Evolutionary conservation across 2,329 filamentous ascomycete species (phyloP), one percentile per base, ranked within the genome.

Genomic region (Pyricularia sp.): DNA sequence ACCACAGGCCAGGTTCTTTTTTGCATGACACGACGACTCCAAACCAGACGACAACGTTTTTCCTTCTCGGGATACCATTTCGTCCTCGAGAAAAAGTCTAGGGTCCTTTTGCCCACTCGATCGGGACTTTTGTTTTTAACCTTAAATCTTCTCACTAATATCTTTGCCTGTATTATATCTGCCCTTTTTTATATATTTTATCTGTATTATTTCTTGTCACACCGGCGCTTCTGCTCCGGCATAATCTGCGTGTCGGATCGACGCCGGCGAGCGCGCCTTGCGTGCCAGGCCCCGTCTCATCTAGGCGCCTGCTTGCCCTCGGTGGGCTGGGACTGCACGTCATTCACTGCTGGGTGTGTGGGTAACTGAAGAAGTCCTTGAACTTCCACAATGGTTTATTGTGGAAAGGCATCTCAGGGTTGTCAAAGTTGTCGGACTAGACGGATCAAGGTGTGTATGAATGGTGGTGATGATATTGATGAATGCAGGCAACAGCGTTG

Each of bases 341-440:
- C 23, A 61, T 26, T 25, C n/a, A 3, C 4, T 12, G 9, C 58
- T 25, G 58, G n/a, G 23, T 26, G 58, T 25, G 58, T 26, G 58
- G 23, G n/a, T 61, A 26, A 25, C 26, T 6, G n/a, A 26, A 11
- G 25, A 61, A 3, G 3, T 23, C 58, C 42, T n/a, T 25, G 23
- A 61, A 61, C n/a, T 61, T 26, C 23, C 66, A 68, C 66, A n/a
- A 86, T 86, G 84, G 84, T 86, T 64, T 86, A 85, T 76, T 86
- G 84, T 72, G 84, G 84, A 64, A 86, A 86, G 75, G 84, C 84
- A 72, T 86, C 84, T 7, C 80, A 84, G 73, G 84, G 83, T 73
- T 86, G 84, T 75, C 79, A 85, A 72, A 83, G 80, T 71, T 86
- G 84, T 74, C 83, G 84, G 69, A 82, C 79, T 50, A 79, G 84